Conservation (phyloP, 805 yeast genomes). For the Suhomyces emberorum region DNA sequence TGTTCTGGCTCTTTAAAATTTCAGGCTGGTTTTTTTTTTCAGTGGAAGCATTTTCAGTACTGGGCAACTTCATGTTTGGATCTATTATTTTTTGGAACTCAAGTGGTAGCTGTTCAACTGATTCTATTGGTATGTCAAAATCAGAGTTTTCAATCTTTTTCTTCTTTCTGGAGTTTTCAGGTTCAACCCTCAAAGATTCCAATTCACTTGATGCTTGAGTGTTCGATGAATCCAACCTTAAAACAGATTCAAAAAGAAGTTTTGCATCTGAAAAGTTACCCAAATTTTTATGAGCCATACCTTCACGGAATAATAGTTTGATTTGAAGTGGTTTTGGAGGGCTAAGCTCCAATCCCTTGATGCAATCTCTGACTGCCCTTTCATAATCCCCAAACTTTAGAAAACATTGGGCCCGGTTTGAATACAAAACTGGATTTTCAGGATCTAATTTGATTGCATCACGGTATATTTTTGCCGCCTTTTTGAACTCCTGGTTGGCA, state of each 20-base stretch:
- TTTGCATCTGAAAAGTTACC: constrained; percentile 22
- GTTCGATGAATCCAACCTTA: constrained; percentile 42
- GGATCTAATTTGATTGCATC: constrained; percentile 53
- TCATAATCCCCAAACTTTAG: constrained; percentile 49
- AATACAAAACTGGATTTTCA: constrained; percentile 50
- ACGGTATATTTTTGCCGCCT: constrained; percentile 53
- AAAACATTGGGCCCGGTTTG: constrained; percentile 70
- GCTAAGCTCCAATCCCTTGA: constrained; percentile 41
- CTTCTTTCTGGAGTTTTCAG: constrained; percentile 10
- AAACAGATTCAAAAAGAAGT: constrained; percentile 31
- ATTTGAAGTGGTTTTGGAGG: constrained; percentile 31
- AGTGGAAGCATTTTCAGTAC: not conserved
- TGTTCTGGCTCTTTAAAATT: not conserved
- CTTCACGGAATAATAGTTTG: constrained; percentile 53
- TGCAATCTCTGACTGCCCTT: constrained; percentile 49
- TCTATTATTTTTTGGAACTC: constrained; percentile 15
- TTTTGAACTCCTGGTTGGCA: constrained; percentile 37
- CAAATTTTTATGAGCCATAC: constrained; percentile 36
- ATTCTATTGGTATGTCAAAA: constrained; percentile 31
- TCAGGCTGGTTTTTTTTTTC: not conserved
- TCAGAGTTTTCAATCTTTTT: constrained; percentile 4
- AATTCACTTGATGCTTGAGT: constrained; percentile 36
- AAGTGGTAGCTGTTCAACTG: constrained; percentile 44
- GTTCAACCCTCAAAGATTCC: constrained; percentile 10
- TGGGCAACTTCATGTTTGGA: not conserved